Percentiles rank a stretch among this genome's conserved stretches.
Evolutionary conservation across 805 yeast genomes (phyloP).

Genomic region (Candida vartiovaarae): DNA sequence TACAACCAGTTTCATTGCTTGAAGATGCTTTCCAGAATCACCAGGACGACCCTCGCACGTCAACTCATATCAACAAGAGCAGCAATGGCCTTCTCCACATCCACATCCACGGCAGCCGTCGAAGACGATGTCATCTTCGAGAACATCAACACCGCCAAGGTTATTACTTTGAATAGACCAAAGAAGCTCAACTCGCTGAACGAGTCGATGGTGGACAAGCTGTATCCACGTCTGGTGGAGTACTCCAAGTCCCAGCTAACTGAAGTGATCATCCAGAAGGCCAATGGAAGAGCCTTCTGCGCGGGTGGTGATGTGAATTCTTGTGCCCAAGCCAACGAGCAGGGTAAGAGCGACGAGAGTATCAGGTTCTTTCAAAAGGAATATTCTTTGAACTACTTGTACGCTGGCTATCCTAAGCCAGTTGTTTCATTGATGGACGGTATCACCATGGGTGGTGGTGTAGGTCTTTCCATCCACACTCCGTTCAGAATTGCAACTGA

Average conservation of each 20-base stretch:
- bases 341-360: slow-evolving; percentile 40
- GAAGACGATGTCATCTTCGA: slow-evolving; percentile 56
- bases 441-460: slow-evolving; percentile 97
- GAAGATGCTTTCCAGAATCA: not conserved
- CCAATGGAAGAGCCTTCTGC: slow-evolving; percentile 61
- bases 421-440: slow-evolving; percentile 84
- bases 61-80: not conserved
- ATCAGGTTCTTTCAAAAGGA: slow-evolving; percentile 69
- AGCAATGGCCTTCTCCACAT: not conserved
- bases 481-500: slow-evolving; percentile 95
- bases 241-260: slow-evolving; percentile 63
- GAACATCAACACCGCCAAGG: slow-evolving; percentile 57
- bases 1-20: too few species aligned
- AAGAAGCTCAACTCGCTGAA: slow-evolving; percentile 80
- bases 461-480: slow-evolving; percentile 83
- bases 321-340: slow-evolving; percentile 55
- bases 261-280: slow-evolving; percentile 60
- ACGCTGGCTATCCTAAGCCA: slow-evolving; percentile 84
- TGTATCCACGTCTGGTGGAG: slow-evolving; percentile 69
- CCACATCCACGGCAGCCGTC: not conserved
- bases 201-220: slow-evolving; percentile 63
- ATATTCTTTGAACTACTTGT: slow-evolving; percentile 70
- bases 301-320: slow-evolving; percentile 96
- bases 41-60: not conserved
- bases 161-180: slow-evolving; percentile 73